A percentile compares a stretch with the other conserved stretches of the same genome.
Evolutionary conservation across 2,329 filamentous ascomycete genomes (phyloP).

Genomic region (Sclerotinia sclerotiorum): DNA sequence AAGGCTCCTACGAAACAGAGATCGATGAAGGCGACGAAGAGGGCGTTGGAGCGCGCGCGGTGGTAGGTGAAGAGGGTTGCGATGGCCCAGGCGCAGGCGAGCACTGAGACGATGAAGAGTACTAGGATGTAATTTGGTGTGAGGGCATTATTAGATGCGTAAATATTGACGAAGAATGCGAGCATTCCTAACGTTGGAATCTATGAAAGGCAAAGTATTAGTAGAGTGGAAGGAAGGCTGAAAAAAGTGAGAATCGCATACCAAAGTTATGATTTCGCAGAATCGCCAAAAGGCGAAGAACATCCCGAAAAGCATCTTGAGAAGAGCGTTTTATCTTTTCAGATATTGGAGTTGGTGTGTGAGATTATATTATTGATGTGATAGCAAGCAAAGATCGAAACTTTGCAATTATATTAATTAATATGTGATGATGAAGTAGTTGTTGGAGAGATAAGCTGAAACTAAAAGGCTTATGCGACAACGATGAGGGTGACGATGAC

Average conservation of each 20-base stretch:
- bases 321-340: not conserved
- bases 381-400: not conserved
- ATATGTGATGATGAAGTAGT: not conserved
- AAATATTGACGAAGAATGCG: constrained; percentile 63
- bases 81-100: constrained; percentile 63
- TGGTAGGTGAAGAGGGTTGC: constrained; percentile 67
- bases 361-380: not conserved
- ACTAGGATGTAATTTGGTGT: constrained; percentile 64
- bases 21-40: constrained; percentile 61
- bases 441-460: not conserved
- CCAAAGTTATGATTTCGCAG: constrained; percentile 61
- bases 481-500: not conserved
- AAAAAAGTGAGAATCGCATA: constrained; percentile 43
- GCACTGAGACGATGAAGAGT: constrained; percentile 65
- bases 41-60: constrained; percentile 59
- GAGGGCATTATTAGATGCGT: constrained; percentile 55
- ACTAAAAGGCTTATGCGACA: constrained; percentile 18
- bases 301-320: constrained; percentile 59
- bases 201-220: constrained; percentile 42
- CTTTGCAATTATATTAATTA: constrained; percentile 4
- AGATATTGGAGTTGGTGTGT: not conserved
- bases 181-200: constrained; percentile 67
- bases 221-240: not conserved
- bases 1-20: constrained; percentile 62
- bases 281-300: constrained; percentile 64